Percentiles rank a stretch among this genome's conserved stretches.
Conservation (phyloP, 2,329 filamentous ascomycete species). For the Corynespora cassiicola region DNA sequence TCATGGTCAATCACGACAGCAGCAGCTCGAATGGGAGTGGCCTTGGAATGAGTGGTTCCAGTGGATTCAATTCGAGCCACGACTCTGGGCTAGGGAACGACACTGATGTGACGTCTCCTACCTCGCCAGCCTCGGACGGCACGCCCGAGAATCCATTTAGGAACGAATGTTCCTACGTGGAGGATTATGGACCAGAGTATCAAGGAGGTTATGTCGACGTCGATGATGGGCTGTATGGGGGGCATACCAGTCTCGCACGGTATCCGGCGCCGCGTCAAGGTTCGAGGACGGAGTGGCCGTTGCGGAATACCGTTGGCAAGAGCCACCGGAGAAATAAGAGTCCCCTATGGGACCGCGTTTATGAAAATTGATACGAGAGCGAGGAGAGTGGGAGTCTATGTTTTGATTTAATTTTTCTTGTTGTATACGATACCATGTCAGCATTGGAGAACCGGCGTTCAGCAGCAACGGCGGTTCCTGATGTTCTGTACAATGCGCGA, state of each 20-base stretch:
- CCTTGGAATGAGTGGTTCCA: constrained; percentile 9
- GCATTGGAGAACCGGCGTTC: constrained; percentile 7
- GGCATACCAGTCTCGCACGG: constrained; percentile 30
- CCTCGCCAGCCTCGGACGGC: constrained; percentile 19
- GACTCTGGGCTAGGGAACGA: constrained; percentile 7
- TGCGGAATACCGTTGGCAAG: constrained; percentile 26
- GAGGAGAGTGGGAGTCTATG: neutral
- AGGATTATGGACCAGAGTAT: constrained; percentile 42
- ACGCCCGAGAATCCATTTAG: constrained; percentile 29
- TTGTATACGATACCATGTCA: constrained; percentile 20
- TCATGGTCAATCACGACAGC: constrained; percentile 30
- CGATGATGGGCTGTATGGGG: constrained; percentile 38
- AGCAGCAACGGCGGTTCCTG: too few relatives aligned
- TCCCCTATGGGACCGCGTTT: constrained; percentile 41
- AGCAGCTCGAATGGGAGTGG: constrained; percentile 31
- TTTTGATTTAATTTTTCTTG: constrained; percentile 19
- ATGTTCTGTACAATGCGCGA: neutral
- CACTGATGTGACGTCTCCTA: constrained; percentile 18
- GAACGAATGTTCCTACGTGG: constrained; percentile 33
- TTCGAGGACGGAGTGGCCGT: constrained; percentile 38
- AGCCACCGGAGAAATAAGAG: constrained; percentile 27
- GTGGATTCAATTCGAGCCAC: constrained; percentile 14
- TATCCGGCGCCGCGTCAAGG: constrained; percentile 29
- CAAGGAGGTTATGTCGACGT: constrained; percentile 22
- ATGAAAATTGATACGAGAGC: constrained; percentile 27